Evolutionary conservation across 2,329 filamentous ascomycete genomes (phyloP).

Genomic region (Metarhizium album): DNA sequence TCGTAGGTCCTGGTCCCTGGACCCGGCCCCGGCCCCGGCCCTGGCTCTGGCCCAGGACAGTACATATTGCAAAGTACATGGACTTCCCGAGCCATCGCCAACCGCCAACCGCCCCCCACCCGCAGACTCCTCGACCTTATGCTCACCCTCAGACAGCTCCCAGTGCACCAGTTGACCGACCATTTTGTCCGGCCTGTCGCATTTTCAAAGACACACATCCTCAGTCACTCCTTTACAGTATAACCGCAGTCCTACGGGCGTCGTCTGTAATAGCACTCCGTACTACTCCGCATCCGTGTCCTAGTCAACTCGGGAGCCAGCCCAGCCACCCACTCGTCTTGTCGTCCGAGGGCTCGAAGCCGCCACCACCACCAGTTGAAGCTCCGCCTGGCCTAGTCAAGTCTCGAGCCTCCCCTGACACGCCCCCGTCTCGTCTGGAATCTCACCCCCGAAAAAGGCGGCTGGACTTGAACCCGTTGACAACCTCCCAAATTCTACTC

Average conservation of each 20-base stretch:
- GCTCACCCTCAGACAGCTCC: neutral
- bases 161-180: neutral
- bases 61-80: no score
- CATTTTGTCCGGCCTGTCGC: neutral
- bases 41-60: no score
- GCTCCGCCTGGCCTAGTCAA: neutral
- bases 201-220: neutral
- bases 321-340: neutral
- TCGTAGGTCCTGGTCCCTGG: neutral
- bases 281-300: no score
- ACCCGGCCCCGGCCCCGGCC: no score
- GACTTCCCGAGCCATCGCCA: neutral
- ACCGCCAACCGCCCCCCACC: neutral
- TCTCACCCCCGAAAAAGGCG: conserved; percentile 17
- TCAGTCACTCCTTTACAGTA: neutral
- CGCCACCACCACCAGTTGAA: neutral
- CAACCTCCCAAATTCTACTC: conserved; percentile 16
- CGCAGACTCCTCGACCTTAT: no score
- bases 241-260: neutral
- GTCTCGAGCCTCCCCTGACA: neutral
- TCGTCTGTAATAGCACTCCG: neutral
- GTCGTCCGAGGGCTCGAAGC: neutral
- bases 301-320: neutral
- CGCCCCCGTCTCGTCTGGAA: conserved; percentile 5
- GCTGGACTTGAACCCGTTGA: conserved; percentile 22